Percentiles rank a stretch among this genome's conserved stretches.
phyloP scores from a whole-genome alignment of 768 basidiomycete species.

The Pisolithus sp. region DNA sequence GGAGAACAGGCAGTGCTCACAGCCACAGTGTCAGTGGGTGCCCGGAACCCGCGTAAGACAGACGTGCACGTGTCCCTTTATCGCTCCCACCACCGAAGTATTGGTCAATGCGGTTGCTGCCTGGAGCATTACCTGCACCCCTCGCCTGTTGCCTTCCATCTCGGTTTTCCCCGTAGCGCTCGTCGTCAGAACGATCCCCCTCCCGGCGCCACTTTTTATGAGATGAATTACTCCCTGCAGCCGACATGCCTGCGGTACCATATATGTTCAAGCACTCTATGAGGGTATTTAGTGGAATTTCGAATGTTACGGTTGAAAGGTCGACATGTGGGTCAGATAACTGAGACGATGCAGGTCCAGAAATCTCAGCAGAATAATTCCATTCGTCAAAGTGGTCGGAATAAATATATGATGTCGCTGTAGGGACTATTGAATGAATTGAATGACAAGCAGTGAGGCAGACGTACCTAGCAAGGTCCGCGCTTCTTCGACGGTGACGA shows the following conservation, averaged over 20 bases:
- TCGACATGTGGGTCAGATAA: conserved; percentile 8
- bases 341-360: conserved; percentile 21
- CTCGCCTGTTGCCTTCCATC: conserved; percentile 32
- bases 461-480: conserved; percentile 68
- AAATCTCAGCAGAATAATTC: conserved; percentile 45
- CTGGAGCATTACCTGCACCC: conserved; percentile 9
- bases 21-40: conserved; percentile 72
- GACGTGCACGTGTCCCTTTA: conserved; percentile 77
- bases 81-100: conserved; percentile 47
- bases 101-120: conserved; percentile 41
- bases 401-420: conserved; percentile 83
- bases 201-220: conserved; percentile 44
- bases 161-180: conserved; percentile 28
- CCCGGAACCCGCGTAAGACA: conserved; percentile 75
- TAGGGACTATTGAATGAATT: neutral
- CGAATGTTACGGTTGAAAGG: conserved; percentile 46
- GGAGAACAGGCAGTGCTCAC: conserved; percentile 39
- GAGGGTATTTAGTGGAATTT: conserved; percentile 76
- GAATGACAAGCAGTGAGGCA: conserved; percentile 1
- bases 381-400: conserved; percentile 77
- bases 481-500: conserved; percentile 80
- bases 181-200: conserved; percentile 43
- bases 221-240: conserved; percentile 26
- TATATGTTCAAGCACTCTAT: conserved; percentile 93
- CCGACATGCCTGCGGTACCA: conserved; percentile 57